Evolutionary conservation across 768 basidiomycete species (phyloP), one percentile per base, ranked within the genome.

Genomic region (Galerina marginata): DNA sequence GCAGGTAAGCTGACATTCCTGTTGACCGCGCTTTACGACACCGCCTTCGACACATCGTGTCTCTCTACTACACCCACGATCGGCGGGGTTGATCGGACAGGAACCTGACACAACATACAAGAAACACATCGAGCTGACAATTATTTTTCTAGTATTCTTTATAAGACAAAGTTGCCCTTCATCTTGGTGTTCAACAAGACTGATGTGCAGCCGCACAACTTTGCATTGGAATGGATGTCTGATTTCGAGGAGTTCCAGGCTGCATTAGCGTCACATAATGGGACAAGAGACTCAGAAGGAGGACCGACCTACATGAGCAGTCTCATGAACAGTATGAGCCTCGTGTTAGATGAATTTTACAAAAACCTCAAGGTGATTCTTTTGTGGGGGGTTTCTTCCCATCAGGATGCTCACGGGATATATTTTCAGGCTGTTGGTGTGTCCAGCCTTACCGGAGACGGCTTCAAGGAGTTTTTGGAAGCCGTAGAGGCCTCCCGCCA

Each of bases 121-220:
- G 29, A 33, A 33, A 33, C 29, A 57, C 11, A n/a, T 26, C 46
- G 9, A 40, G 40, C 54, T 54, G 36, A 44, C 43, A 4, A 39
- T 48, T 44, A 48, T 59, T 62, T 48, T 45, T 44, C 10, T 51
- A 96, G 95, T 62, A 99, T 99, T 65, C 79, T 99, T 14, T 99
- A 99, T 81, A 99, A 99, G 77, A 99, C 96, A 6, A 94, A 95
- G 64, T 81, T 99, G 1, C 97, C 97, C 1, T 99, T 99, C 75
- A 90, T 99, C 64, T 83, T 99, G 29, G 96, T 98, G 36, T 99
- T 99, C 81, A 99, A 99, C 80, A 99, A 99, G 79, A 99, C 88
- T 5, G 97, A 99, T 73, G 95, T 93, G 3, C 85, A 92, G 70
- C 81, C 89, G 2, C 94, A 98, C 71, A 84, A 87, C 40, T 98